Evolutionary conservation across 305 asterid genomes (phyloP).

Genomic region (Solanum chacoense): DNA sequence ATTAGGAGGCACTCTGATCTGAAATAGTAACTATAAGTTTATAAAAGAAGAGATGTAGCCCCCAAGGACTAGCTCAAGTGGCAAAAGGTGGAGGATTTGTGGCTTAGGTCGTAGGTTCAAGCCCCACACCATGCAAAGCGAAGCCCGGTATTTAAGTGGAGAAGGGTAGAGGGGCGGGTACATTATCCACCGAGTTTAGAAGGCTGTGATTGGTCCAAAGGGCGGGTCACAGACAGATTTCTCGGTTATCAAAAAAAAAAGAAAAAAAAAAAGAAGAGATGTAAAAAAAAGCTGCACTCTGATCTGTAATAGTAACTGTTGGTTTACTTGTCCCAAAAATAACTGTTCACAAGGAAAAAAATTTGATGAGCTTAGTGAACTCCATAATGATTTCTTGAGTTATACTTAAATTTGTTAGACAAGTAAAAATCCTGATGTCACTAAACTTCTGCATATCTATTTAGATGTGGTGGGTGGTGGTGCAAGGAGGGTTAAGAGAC

Average conservation of each 20-base stretch:
- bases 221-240: too few species aligned
- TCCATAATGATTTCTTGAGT: neutral
- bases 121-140: too few species aligned
- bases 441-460: neutral
- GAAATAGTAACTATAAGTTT: neutral
- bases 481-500: neutral
- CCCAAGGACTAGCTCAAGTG: too few species aligned
- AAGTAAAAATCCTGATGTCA: neutral
- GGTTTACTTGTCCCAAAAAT: neutral
- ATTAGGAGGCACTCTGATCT: neutral
- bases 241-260: too few species aligned
- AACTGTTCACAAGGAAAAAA: neutral
- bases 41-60: neutral
- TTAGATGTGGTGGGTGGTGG: neutral
- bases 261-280: neutral
- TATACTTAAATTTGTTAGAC: neutral
- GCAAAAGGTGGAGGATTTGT: too few species aligned
- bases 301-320: neutral
- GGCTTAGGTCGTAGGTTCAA: too few species aligned
- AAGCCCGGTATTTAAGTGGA: too few species aligned
- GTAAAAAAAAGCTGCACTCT: neutral
- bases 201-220: too few species aligned
- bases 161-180: too few species aligned
- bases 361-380: neutral
- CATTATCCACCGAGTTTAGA: too few species aligned